Percentiles rank a stretch among this genome's conserved stretches.
These are phyloP conservation scores for Podospora appendiculata DNA, from an alignment of 495 filamentous ascomycete species.

Conservation along the genomic window DNA sequence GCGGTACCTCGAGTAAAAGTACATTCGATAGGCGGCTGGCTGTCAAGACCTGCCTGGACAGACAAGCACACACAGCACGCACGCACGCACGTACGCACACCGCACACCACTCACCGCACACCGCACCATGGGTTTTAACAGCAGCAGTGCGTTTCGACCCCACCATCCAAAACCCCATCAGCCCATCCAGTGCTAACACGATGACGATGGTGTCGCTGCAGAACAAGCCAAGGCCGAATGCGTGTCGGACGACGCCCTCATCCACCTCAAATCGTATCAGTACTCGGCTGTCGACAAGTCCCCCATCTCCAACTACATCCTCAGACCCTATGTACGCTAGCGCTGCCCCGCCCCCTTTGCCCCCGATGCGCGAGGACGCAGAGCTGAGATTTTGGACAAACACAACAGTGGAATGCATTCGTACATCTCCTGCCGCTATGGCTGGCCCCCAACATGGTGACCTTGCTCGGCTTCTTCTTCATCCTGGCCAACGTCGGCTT, in stretches of 20 bases:
- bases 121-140: too few species aligned
- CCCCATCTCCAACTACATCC: conserved; percentile 84
- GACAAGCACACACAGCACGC: too few species aligned
- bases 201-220: conserved; percentile 13
- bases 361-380: not conserved
- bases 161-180: not conserved
- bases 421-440: conserved; percentile 89
- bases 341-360: conserved; percentile 1
- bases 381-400: conserved; percentile 2
- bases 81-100: too few species aligned
- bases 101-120: too few species aligned
- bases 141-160: not conserved
- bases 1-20: too few species aligned
- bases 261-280: conserved; percentile 90
- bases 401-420: conserved; percentile 84
- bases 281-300: conserved; percentile 97
- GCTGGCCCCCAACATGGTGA: conserved; percentile 97
- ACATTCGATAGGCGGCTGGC: too few species aligned
- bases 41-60: too few species aligned
- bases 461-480: conserved; percentile 88
- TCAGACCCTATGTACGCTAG: conserved; percentile 83
- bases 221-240: conserved; percentile 47
- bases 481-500: conserved; percentile 80
- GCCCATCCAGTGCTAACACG: conserved; percentile 13
- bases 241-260: conserved; percentile 51